Evolutionary conservation across 208 protist genomes (phyloP).

Genomic region (Leishmania gerbilli): DNA sequence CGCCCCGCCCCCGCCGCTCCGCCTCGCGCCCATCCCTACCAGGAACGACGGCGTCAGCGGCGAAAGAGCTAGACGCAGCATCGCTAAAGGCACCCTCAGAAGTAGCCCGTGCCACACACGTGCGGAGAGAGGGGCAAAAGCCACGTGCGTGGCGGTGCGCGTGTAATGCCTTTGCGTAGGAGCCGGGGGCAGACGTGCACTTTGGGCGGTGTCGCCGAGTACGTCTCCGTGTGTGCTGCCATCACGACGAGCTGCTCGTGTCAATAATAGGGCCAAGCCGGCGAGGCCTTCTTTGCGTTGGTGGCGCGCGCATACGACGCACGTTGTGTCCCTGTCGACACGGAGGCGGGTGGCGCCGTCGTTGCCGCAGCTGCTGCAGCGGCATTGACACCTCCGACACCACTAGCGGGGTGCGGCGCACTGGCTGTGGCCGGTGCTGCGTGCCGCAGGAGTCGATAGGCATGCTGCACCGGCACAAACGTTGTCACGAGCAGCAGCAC

Average conservation of each 20-base stretch:
- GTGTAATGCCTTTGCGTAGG: background rate
- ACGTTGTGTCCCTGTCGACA: constrained; percentile 4
- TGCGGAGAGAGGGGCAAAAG: background rate
- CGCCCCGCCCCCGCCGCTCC: background rate
- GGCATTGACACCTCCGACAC: constrained; percentile 1
- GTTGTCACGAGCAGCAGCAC: constrained; percentile 48
- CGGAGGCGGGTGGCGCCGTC: background rate
- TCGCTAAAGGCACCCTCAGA: background rate
- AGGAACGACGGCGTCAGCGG: background rate
- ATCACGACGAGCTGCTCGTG: background rate
- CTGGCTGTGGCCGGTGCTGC: background rate
- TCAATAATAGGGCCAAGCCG: background rate
- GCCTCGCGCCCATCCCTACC: background rate
- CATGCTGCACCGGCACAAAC: constrained; percentile 37
- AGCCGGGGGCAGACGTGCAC: background rate
- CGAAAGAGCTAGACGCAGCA: background rate
- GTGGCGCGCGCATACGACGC: constrained; percentile 30
- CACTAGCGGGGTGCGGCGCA: background rate
- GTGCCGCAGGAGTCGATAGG: constrained; percentile 14
- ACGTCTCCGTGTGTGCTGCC: background rate
- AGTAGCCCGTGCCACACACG: background rate
- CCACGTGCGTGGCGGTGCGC: background rate
- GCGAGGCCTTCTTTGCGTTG: background rate
- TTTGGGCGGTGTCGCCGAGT: background rate
- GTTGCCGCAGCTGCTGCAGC: background rate